phyloP scores from a whole-genome alignment of 2,329 filamentous ascomycete species.

The Aspergillus neotritici region DNA sequence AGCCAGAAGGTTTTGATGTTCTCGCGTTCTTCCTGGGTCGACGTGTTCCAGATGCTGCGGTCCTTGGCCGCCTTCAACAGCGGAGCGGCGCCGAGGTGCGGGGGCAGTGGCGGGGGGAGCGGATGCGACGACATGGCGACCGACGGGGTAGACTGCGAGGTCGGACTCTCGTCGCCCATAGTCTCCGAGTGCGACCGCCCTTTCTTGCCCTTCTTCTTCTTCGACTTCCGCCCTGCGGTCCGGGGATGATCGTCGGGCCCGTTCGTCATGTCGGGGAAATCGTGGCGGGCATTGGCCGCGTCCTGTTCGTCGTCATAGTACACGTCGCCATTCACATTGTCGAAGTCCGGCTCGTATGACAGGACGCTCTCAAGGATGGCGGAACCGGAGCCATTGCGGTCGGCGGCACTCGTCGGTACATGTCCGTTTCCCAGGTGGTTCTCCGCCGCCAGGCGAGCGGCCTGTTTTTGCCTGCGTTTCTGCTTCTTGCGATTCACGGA shows the following conservation, averaged over 20 bases:
- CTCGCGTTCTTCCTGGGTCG: constrained; percentile 87
- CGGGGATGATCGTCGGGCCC: constrained; percentile 19
- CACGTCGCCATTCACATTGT: constrained; percentile 47
- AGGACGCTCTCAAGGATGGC: constrained; percentile 22
- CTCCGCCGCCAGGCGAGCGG: constrained; percentile 62
- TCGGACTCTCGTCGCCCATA: constrained; percentile 34
- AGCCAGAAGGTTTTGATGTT: constrained; percentile 99
- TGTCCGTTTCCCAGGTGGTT: constrained; percentile 36
- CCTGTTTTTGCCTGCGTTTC: constrained; percentile 80
- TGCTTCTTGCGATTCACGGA: constrained; percentile 88
- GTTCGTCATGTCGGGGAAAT: constrained; percentile 13
- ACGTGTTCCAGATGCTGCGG: constrained; percentile 91
- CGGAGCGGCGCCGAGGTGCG: constrained; percentile 39
- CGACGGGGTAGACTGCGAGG: constrained; percentile 41
- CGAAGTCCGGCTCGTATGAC: constrained; percentile 28
- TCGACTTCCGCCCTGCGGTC: constrained; percentile 29
- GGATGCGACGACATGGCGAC: constrained; percentile 34
- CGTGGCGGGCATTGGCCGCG: constrained; percentile 31
- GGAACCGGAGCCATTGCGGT: constrained; percentile 33
- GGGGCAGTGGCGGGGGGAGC: constrained; percentile 40
- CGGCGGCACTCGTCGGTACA: constrained; percentile 18
- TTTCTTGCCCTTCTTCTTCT: constrained; percentile 40
- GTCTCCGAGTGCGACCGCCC: constrained; percentile 30
- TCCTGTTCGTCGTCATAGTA: constrained; percentile 53
- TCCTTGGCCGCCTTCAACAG: constrained; percentile 57